phyloP scores from a whole-genome alignment of 1,284 basidiomycete genomes.

The Sporisorium reilianum region DNA sequence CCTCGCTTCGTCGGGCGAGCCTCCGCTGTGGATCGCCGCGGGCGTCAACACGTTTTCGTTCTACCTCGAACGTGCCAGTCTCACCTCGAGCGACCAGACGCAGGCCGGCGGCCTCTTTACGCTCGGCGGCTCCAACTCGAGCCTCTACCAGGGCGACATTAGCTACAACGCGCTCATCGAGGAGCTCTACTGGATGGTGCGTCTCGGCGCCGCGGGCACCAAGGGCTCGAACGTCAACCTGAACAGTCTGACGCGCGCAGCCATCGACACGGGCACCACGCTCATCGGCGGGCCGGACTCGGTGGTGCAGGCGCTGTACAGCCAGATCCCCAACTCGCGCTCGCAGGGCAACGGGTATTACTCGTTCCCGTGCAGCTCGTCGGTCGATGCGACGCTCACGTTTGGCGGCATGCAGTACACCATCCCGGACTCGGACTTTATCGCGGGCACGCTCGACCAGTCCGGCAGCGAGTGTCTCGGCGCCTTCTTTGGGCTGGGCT shows the following conservation, averaged over 20 bases:
- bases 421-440: slow-evolving; percentile 50
- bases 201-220: slow-evolving; percentile 46
- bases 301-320: slow-evolving; percentile 51
- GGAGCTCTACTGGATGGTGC: slow-evolving; percentile 57
- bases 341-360: slow-evolving; percentile 58
- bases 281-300: slow-evolving; percentile 62
- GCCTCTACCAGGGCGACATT: slow-evolving; percentile 55
- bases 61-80: slow-evolving; percentile 48
- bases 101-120: slow-evolving; percentile 58
- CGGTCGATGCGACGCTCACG: slow-evolving; percentile 52
- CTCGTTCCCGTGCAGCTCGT: slow-evolving; percentile 54
- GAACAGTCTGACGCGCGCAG: slow-evolving; percentile 32
- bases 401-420: slow-evolving; percentile 57
- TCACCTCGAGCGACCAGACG: slow-evolving; percentile 12
- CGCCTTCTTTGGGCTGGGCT: slow-evolving; percentile 58
- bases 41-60: slow-evolving; percentile 51
- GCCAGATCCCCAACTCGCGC: slow-evolving; percentile 47
- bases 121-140: slow-evolving; percentile 54
- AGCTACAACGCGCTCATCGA: slow-evolving; percentile 49
- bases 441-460: slow-evolving; percentile 31
- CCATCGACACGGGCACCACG: slow-evolving; percentile 67
- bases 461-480: slow-evolving; percentile 54
- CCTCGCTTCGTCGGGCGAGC: slow-evolving; percentile 32
- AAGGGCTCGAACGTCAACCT: slow-evolving; percentile 29
- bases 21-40: slow-evolving; percentile 51